Conservation (phyloP, 176 grass and related monocot genomes). For the Bolboschoenus planiculmis region DNA sequence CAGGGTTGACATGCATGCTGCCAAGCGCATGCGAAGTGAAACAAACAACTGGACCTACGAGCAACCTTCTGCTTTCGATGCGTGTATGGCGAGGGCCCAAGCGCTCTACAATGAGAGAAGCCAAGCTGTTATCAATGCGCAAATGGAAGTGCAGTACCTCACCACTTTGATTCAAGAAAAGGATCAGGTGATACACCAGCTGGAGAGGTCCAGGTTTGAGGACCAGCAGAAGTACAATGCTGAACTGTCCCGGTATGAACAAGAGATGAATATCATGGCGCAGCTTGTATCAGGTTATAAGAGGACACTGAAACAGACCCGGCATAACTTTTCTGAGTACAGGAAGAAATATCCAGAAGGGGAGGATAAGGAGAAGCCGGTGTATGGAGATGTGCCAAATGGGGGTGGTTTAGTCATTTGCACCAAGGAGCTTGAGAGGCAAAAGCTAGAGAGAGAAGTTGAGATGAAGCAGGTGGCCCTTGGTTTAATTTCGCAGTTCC, state of each 20-base stretch:
- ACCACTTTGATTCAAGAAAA: conserved; percentile 9
- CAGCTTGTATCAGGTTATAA: conserved; percentile 21
- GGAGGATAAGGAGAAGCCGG: conserved; percentile 8
- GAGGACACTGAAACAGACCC: neutral
- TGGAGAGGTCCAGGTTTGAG: conserved; percentile 12
- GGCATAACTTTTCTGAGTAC: conserved; percentile 17
- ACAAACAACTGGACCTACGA: neutral
- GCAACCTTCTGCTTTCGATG: neutral
- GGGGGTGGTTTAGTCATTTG: conserved; percentile 16
- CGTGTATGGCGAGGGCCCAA: neutral
- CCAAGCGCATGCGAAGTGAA: conserved; percentile 14
- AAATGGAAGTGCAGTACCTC: conserved; percentile 21
- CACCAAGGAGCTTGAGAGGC: conserved; percentile 19
- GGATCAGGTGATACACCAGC: conserved; percentile 12
- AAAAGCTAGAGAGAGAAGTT: neutral
- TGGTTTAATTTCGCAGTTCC: conserved; percentile 6
- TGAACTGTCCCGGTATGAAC: conserved; percentile 20
- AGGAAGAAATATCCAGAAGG: conserved; percentile 15
- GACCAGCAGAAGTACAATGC: conserved; percentile 1
- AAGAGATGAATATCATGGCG: conserved; percentile 23
- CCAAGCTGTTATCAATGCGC: neutral
- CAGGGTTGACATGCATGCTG: neutral
- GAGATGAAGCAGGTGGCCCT: conserved; percentile 15
- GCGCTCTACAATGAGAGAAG: conserved; percentile 1
- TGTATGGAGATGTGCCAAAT: conserved; percentile 20